Conservation (phyloP, 2,329 filamentous ascomycete genomes). For the Hypoxylon sp. region DNA sequence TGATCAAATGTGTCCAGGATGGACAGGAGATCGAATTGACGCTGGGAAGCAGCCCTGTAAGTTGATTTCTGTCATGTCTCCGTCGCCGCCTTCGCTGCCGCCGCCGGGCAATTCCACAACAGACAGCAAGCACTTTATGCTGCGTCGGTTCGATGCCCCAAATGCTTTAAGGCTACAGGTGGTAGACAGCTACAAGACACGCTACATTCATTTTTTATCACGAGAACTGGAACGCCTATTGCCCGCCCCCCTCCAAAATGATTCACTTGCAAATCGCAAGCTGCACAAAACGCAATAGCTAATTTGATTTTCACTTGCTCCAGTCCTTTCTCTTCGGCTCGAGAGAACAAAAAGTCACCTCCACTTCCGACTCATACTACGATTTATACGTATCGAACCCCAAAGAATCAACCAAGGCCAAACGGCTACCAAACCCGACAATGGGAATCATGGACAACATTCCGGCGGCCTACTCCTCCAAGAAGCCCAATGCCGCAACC, state of each 20-base stretch:
- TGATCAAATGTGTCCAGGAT: constrained; percentile 70
- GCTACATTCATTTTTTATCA: background rate
- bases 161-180: background rate
- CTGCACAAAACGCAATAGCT: constrained; percentile 3
- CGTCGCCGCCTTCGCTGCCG: constrained; percentile 23
- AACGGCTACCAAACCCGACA: constrained; percentile 62
- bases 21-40: constrained; percentile 68
- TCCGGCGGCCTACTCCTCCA: constrained; percentile 33
- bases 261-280: background rate
- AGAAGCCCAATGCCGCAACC: constrained; percentile 46
- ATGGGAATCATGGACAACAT: constrained; percentile 63
- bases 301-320: constrained; percentile 26
- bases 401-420: constrained; percentile 60
- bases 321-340: constrained; percentile 68
- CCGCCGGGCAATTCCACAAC: constrained; percentile 29
- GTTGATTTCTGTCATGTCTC: constrained; percentile 50
- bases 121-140: constrained; percentile 1
- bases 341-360: constrained; percentile 61
- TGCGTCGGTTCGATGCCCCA: constrained; percentile 1
- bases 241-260: background rate
- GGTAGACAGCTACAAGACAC: background rate
- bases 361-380: constrained; percentile 60
- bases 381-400: constrained; percentile 68
- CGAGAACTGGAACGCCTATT: background rate
- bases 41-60: constrained; percentile 70